Conservation (phyloP, 441 rosid genomes). For the Geranium incanum region DNA sequence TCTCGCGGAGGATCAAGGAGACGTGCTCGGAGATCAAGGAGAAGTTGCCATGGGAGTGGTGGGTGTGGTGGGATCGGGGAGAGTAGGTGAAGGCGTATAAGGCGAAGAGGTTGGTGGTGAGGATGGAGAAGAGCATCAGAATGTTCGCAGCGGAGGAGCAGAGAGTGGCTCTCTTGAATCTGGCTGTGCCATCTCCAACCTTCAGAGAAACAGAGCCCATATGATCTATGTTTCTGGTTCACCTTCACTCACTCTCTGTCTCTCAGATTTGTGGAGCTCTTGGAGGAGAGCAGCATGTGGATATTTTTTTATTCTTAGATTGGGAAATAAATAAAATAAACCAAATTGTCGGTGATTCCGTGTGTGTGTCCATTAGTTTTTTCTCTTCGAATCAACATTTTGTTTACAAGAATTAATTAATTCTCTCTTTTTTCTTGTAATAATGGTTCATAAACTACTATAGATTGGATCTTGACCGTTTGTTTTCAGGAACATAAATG, state of each 20-base stretch:
- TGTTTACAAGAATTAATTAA: not conserved
- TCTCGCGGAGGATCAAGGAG: conserved; percentile 68
- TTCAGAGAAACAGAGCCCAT: conserved; percentile 83
- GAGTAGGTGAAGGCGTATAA: conserved; percentile 74
- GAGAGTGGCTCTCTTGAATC: conserved; percentile 60
- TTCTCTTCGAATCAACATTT: too few species aligned
- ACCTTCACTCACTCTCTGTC: not conserved
- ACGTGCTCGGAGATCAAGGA: conserved; percentile 81
- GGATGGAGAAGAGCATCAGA: conserved; percentile 84
- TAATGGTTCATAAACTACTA: not conserved
- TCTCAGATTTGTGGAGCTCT: not conserved
- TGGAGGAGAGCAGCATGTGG: not conserved
- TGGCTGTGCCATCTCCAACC: conserved; percentile 81
- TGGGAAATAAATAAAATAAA: too few species aligned
- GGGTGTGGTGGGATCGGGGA: conserved; percentile 30
- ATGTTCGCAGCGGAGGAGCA: conserved; percentile 78
- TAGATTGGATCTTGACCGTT: not conserved
- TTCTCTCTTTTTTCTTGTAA: too few species aligned
- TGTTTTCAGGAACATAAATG: not conserved
- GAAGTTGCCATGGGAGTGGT: conserved; percentile 43
- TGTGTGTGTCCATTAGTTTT: not conserved
- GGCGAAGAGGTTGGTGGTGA: conserved; percentile 83
- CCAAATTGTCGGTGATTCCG: not conserved
- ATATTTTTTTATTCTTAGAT: not conserved
- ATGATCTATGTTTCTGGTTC: conserved; percentile 11